Evolutionary conservation across 2,329 filamentous ascomycete species (phyloP), one percentile per base, ranked within the genome.

Genomic region (Tolypocladium ophioglossoides): DNA sequence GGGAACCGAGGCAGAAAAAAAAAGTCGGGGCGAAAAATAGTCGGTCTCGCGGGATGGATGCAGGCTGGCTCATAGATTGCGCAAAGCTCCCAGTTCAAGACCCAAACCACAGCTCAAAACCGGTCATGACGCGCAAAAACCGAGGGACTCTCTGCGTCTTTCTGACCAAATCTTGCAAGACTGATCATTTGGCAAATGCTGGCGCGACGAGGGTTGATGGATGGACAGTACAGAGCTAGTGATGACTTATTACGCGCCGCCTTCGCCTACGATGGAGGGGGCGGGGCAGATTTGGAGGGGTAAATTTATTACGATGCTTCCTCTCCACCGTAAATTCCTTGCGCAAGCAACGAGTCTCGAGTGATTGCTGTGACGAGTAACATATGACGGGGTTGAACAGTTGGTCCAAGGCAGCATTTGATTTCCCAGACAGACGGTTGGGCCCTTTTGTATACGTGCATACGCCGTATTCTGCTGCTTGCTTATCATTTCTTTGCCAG

Each of bases 191-290:
- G 38, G n/a, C 38, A 40, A 11, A 14, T 41, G 20, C 10, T 41
- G 20, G n/a, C 4, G 39, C 20, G 20, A 12, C 20, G 20, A 24
- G 8, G 11, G 11, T 18, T 12, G 20, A 44, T 9, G 6, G 22
- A n/a, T n/a, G n/a, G n/a, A n/a, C n/a, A n/a, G n/a, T n/a, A n/a
- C n/a, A n/a, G n/a, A n/a, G n/a, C n/a, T n/a, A n/a, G n/a, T n/a
- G n/a, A n/a, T n/a, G n/a, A n/a, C n/a, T n/a, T n/a, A n/a, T n/a
- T n/a, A n/a, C n/a, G n/a, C n/a, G n/a, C n/a, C n/a, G n/a, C n/a
- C n/a, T n/a, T n/a, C n/a, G n/a, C n/a, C n/a, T n/a, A n/a, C 20
- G 20, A 20, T 50, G 46, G 52, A 40, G 44, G 52, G 52, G 52
- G 52, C 44, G 52, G 52, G 52, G 52, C 52, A 53, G 35, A 11